phyloP scores from a whole-genome alignment of 192 early-diverging fungal species.

The Coemansia javaensis region DNA sequence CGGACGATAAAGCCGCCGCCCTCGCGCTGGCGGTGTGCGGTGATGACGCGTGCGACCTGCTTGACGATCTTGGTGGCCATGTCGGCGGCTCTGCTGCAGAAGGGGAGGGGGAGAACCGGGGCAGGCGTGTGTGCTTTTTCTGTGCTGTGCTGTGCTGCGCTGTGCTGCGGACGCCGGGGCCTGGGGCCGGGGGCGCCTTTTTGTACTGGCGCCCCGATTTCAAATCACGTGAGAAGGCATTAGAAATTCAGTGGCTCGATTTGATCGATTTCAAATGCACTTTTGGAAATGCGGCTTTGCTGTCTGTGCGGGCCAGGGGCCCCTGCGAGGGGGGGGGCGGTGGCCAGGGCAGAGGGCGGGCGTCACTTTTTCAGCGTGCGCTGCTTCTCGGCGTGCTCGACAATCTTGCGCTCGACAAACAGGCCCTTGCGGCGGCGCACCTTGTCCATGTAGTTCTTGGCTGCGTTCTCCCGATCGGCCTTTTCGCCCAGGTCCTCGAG shows the following conservation, averaged over 20 bases:
- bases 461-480: conserved; percentile 92
- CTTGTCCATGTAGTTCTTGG: conserved; percentile 93
- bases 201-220: too few relatives aligned
- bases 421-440: conserved; percentile 94
- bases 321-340: too few relatives aligned
- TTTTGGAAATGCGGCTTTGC: too few relatives aligned
- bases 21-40: conserved; percentile 57
- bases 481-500: conserved; percentile 97
- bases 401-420: conserved; percentile 89
- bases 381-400: conserved; percentile 81
- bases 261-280: too few relatives aligned
- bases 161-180: too few relatives aligned
- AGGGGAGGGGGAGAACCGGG: too few relatives aligned
- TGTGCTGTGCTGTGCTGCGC: neutral
- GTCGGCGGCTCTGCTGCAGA: conserved; percentile 1
- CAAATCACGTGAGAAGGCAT: too few relatives aligned
- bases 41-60: conserved; percentile 38
- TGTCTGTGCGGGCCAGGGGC: too few relatives aligned
- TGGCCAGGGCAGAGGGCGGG: too few relatives aligned
- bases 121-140: too few relatives aligned
- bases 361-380: conserved; percentile 60
- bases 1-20: conserved; percentile 80
- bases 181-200: too few relatives aligned
- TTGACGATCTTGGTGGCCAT: conserved; percentile 40
- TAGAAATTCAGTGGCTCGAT: too few relatives aligned